Evolutionary conservation across 108 stramenopile species (phyloP), one percentile per base, ranked within the genome.

Genomic region (Aurantiochytrium sp.): DNA sequence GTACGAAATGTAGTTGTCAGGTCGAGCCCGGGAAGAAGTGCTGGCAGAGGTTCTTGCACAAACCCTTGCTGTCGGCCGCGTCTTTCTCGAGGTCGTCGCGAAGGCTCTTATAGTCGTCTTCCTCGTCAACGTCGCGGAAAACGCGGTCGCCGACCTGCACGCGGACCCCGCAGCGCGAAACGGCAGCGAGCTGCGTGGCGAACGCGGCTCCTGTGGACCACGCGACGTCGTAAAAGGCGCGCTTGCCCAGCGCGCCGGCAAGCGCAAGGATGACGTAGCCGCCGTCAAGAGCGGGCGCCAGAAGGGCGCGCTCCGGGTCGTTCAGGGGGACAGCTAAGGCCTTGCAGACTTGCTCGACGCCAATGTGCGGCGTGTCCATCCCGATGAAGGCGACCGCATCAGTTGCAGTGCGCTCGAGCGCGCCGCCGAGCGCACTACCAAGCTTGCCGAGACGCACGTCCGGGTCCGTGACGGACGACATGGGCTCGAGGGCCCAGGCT

Each of bases 331-430:
- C 27, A 12, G 73, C 73, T 22, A 81, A 24, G 6, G 39, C 42
- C 39, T 81, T 24, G 30, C n/a, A 81, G 12, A 81, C 21, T 30
- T 81, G 24, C 12, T 48, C 30, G 17, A 48, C 27, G 27, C 45
- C 73, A 2, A 81, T 6, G 39, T 81, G n/a, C n/a, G 73, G 73
- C 6, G 73, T 81, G 73, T 81, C 73, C 73, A 81, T 81, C 8
- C 73, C 73, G 17, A 81, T 42, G 32, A 81, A 81, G 17, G 42
- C 73, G 45, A 81, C 73, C 6, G 59, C 59, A 27, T 65, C 59
- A 0, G 59, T 34, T 0, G 8, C 32, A 27, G 32, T 12, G 32
- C 59, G 8, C 24, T 65, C 32, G 34, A 65, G 59, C 8, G 59
- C 27, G 12, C 22, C 59, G 39, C 39, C 45, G 2, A 81, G 45